These are phyloP conservation scores for Tephrocybe sp. DNA, from an alignment of 768 basidiomycete genomes.

Conservation along the genomic window DNA sequence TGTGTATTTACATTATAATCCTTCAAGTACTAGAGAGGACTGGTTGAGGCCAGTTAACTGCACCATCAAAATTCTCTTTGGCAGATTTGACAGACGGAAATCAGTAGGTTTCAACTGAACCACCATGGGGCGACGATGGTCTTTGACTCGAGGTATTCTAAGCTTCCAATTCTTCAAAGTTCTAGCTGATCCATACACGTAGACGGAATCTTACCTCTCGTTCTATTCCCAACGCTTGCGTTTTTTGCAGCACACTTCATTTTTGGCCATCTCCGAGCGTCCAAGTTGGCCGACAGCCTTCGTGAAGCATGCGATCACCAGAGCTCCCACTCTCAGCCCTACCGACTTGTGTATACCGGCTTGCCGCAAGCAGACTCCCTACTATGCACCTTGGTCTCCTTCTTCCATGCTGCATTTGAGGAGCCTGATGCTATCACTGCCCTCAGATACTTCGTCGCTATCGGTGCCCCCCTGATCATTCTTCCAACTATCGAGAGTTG, in stretches of 20 bases:
- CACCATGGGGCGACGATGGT: conserved; percentile 9
- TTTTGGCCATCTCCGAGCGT: conserved; percentile 29
- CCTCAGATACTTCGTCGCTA: conserved; percentile 38
- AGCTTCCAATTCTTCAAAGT: not conserved
- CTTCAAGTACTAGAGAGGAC: too few relatives aligned
- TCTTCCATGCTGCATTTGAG: conserved; percentile 47
- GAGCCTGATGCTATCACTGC: conserved; percentile 27
- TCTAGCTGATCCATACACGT: not conserved
- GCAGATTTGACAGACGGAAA: not conserved
- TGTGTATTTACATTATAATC: too few relatives aligned
- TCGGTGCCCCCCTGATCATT: conserved; percentile 34
- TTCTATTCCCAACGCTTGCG: conserved; percentile 39
- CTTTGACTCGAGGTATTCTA: conserved; percentile 7
- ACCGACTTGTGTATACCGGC: conserved; percentile 41
- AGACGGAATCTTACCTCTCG: conserved; percentile 29
- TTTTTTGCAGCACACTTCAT: conserved; percentile 34
- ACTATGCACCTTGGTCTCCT: conserved; percentile 44
- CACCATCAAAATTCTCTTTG: too few relatives aligned
- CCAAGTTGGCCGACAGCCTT: conserved; percentile 29
- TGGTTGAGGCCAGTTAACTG: too few relatives aligned
- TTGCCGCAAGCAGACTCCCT: conserved; percentile 30
- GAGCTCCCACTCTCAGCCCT: conserved; percentile 23
- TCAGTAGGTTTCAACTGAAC: not conserved
- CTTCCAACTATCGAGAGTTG: conserved; percentile 46
- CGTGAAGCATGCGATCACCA: conserved; percentile 31